phyloP scores from a whole-genome alignment of 805 yeast species.

The Blastobotrys robertii region DNA sequence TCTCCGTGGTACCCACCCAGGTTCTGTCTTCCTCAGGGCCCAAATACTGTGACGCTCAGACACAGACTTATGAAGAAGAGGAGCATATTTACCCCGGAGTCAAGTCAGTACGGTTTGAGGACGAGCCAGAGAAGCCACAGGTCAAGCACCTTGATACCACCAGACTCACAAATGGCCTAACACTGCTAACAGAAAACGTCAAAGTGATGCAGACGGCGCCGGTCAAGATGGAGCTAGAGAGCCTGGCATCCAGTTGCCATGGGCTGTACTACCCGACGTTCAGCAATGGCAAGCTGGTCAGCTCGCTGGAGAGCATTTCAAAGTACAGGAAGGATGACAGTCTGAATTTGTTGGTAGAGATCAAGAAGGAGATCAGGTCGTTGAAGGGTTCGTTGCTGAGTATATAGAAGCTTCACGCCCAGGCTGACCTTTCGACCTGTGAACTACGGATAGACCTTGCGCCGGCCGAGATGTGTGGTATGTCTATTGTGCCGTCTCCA shows the following conservation, averaged over 20 bases:
- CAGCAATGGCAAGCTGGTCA: slow-evolving; percentile 1
- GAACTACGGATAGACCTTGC: too few species aligned
- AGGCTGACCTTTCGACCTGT: not conserved
- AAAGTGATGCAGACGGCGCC: too few species aligned
- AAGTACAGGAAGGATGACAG: not conserved
- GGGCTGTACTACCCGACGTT: not conserved
- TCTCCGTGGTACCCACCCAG: slow-evolving; percentile 17
- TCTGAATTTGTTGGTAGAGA: slow-evolving; percentile 5
- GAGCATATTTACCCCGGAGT: too few species aligned
- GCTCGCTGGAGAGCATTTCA: not conserved
- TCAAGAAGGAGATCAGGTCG: slow-evolving; percentile 18
- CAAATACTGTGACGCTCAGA: slow-evolving; percentile 19
- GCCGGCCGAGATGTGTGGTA: not conserved
- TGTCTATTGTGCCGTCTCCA: not conserved
- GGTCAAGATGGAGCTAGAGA: too few species aligned
- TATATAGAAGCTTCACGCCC: slow-evolving; percentile 2
- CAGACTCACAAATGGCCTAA: too few species aligned
- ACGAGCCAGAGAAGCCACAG: too few species aligned
- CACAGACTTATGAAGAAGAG: slow-evolving; percentile 17
- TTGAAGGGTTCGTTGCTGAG: slow-evolving; percentile 19
- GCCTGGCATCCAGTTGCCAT: too few species aligned
- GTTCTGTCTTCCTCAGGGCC: slow-evolving; percentile 7
- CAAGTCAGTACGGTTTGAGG: too few species aligned
- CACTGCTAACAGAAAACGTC: too few species aligned
- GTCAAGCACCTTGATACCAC: too few species aligned